Conservation (phyloP, 805 yeast genomes). For the Spencermartinsiella europaea region DNA sequence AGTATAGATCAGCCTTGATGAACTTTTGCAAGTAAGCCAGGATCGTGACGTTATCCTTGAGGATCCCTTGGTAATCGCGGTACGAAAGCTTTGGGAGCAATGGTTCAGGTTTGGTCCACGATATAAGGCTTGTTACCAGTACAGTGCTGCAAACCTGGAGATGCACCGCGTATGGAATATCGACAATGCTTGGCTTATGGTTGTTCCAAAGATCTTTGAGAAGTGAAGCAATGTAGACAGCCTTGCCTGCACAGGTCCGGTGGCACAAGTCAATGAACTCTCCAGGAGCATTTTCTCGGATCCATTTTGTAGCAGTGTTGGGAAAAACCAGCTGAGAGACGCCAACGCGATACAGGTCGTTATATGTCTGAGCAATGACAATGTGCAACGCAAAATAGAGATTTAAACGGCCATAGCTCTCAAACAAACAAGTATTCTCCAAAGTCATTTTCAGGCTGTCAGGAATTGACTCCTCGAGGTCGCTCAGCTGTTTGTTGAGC, state of each 20-base stretch:
- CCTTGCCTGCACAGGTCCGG: slow-evolving; percentile 2
- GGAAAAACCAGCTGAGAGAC: slow-evolving; percentile 10
- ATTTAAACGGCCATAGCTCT: slow-evolving; percentile 5
- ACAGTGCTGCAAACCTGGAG: slow-evolving; percentile 10
- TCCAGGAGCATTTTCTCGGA: slow-evolving; percentile 10
- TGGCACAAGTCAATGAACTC: slow-evolving; percentile 8
- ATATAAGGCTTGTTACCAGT: slow-evolving; percentile 4
- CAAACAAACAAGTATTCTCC: slow-evolving; percentile 4
- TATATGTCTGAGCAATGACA: slow-evolving; percentile 8
- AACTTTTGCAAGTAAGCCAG: slow-evolving; percentile 1
- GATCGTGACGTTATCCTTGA: slow-evolving; percentile 4
- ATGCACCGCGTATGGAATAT: slow-evolving; percentile 10
- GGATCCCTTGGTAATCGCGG: neutral
- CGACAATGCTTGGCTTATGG: slow-evolving; percentile 6
- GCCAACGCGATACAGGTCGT: slow-evolving; percentile 12
- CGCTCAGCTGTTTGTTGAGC: slow-evolving; percentile 6
- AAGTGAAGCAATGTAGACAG: slow-evolving; percentile 2
- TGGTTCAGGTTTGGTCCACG: slow-evolving; percentile 7
- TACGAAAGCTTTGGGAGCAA: neutral
- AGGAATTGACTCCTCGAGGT: slow-evolving; percentile 9
- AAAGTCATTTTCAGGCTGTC: neutral
- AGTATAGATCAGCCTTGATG: slow-evolving; percentile 8
- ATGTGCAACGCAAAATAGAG: slow-evolving; percentile 11
- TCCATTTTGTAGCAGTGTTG: slow-evolving; percentile 8
- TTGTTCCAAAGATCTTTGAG: neutral